Conservation (phyloP, 2,329 filamentous ascomycete genomes). For the Diplodia sapinea region DNA sequence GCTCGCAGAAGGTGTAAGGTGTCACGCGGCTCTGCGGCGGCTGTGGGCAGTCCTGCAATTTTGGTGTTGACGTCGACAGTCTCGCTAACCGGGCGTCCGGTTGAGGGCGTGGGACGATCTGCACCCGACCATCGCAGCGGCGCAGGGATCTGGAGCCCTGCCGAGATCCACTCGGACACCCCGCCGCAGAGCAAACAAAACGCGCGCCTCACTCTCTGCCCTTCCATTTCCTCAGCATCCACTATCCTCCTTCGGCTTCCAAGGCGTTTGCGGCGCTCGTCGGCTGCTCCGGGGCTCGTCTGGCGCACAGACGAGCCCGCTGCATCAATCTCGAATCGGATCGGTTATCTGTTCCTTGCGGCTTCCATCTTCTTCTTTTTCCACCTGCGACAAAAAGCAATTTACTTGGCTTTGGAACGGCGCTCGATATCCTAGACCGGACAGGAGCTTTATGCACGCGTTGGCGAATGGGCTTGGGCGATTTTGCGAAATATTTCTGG, state of each 20-base stretch:
- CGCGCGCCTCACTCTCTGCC: not conserved
- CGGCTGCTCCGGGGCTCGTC: conserved; percentile 32
- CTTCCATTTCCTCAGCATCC: conserved; percentile 20
- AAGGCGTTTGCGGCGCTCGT: conserved; percentile 18
- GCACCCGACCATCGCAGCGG: conserved; percentile 20
- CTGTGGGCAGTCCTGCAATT: conserved; percentile 21
- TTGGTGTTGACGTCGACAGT: conserved; percentile 30
- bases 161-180: conserved; percentile 22
- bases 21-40: not conserved
- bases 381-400: conserved; percentile 31
- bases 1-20: conserved; percentile 51
- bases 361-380: conserved; percentile 31
- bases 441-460: conserved; percentile 24
- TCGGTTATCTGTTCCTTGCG: conserved; percentile 34
- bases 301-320: conserved; percentile 18
- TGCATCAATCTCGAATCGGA: conserved; percentile 34
- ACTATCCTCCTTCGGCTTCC: conserved; percentile 6
- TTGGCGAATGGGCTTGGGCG: conserved; percentile 31
- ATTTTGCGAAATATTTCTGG: conserved; percentile 30
- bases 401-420: conserved; percentile 29
- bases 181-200: conserved; percentile 13
- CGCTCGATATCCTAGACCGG: conserved; percentile 32
- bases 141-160: conserved; percentile 27
- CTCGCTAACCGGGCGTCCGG: conserved; percentile 27
- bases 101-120: conserved; percentile 26